phyloP scores from a whole-genome alignment of 2,329 filamentous ascomycete species.

The Xylariales sp. region DNA sequence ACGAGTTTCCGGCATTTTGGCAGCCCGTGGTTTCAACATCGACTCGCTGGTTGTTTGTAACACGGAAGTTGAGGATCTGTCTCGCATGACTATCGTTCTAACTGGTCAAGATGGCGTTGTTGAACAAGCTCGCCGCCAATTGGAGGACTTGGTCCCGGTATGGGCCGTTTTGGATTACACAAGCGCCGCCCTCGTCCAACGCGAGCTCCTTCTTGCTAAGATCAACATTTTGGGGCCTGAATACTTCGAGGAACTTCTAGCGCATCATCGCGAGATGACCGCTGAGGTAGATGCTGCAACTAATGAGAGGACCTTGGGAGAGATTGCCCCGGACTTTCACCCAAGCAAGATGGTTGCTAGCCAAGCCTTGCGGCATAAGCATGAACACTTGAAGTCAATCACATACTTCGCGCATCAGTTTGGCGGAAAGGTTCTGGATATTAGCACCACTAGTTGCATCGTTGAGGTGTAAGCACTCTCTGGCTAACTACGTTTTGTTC shows the following conservation, averaged over 20 bases:
- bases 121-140: constrained; percentile 93
- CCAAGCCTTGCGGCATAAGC: constrained; percentile 94
- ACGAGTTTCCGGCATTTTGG: constrained; percentile 94
- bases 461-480: constrained; percentile 83
- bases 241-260: constrained; percentile 96
- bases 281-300: constrained; percentile 60
- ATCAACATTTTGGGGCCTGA: constrained; percentile 96
- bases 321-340: constrained; percentile 79
- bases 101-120: constrained; percentile 97
- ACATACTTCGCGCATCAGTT: constrained; percentile 98
- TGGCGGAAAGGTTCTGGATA: constrained; percentile 95
- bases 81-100: constrained; percentile 98
- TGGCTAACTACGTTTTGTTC: background rate
- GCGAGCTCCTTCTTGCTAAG: constrained; percentile 94
- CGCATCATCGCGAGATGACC: constrained; percentile 92
- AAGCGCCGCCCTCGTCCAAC: constrained; percentile 89
- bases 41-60: constrained; percentile 98
- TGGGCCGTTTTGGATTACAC: constrained; percentile 99
- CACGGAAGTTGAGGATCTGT: constrained; percentile 96
- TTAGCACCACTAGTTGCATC: constrained; percentile 98
- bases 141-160: constrained; percentile 96
- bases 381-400: constrained; percentile 95
- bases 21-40: constrained; percentile 98
- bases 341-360: constrained; percentile 86
- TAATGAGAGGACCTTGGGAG: constrained; percentile 57